phyloP scores from a whole-genome alignment of 768 basidiomycete genomes.

The Suillus occidentalis region DNA sequence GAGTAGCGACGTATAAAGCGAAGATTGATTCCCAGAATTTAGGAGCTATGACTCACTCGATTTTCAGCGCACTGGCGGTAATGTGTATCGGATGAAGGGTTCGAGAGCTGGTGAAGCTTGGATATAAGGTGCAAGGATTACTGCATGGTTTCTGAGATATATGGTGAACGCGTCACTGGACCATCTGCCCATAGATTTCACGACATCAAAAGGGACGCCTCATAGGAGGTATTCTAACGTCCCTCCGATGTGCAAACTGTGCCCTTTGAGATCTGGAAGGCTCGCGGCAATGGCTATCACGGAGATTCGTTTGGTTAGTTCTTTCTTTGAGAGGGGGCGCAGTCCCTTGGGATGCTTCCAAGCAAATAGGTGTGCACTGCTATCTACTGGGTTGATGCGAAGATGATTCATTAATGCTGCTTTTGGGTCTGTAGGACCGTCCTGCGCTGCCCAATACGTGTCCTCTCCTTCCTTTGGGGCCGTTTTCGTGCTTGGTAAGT shows the following conservation, averaged over 20 bases:
- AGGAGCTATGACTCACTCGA: not conserved
- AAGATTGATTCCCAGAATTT: not conserved
- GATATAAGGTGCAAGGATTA: constrained; percentile 26
- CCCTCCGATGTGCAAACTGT: constrained; percentile 31
- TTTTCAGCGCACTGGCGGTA: not conserved
- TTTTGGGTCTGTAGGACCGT: constrained; percentile 23
- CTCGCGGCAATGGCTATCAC: too few relatives aligned
- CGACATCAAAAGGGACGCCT: constrained; percentile 30
- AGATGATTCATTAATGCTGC: constrained; percentile 27
- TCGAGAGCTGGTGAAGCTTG: constrained; percentile 10
- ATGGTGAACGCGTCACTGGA: constrained; percentile 27
- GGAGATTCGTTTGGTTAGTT: constrained; percentile 15
- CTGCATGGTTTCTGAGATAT: constrained; percentile 32
- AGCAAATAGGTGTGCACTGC: constrained; percentile 29
- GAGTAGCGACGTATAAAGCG: not conserved
- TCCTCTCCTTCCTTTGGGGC: constrained; percentile 2
- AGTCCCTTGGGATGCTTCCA: constrained; percentile 17
- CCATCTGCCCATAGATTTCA: constrained; percentile 37
- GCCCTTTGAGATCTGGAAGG: constrained; percentile 18
- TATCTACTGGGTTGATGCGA: not conserved
- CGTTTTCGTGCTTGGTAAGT: constrained; percentile 12
- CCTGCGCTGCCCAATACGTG: constrained; percentile 14
- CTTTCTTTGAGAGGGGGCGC: constrained; percentile 26
- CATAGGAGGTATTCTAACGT: constrained; percentile 27
- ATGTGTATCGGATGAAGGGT: not conserved